phyloP scores from a whole-genome alignment of 805 yeast species.

The Kockiozyma suomiensis region DNA sequence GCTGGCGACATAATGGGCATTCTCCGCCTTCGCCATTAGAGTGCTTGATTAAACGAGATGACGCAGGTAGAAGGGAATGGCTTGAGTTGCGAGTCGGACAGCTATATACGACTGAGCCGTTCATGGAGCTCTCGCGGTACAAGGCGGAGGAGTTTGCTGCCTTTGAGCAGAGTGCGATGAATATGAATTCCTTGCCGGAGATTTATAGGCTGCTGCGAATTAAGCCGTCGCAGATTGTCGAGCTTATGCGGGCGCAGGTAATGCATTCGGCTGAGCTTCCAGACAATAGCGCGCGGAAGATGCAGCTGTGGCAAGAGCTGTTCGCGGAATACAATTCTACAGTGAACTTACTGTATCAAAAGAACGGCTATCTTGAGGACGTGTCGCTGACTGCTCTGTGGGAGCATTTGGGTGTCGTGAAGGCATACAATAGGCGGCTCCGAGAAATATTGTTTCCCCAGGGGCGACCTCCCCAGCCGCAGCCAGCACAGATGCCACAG shows the following conservation, averaged over 20 bases:
- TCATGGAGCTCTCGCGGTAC: conserved; percentile 23
- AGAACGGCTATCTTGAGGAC: conserved; percentile 17
- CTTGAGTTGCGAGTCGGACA: conserved; percentile 21
- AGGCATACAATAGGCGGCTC: conserved; percentile 24
- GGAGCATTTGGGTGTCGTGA: conserved; percentile 25
- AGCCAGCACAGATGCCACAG: not conserved
- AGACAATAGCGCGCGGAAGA: conserved; percentile 9
- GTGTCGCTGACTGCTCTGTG: conserved; percentile 23
- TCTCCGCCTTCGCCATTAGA: conserved; percentile 15
- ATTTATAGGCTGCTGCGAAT: conserved; percentile 11
- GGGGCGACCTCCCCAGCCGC: not conserved
- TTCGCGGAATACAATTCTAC: conserved; percentile 19
- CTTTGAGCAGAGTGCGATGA: conserved; percentile 13
- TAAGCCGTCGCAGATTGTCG: conserved; percentile 17
- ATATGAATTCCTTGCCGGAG: conserved; percentile 15
- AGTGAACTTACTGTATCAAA: conserved; percentile 18
- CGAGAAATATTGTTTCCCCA: conserved; percentile 13
- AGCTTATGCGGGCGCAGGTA: conserved; percentile 16
- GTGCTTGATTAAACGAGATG: conserved; percentile 18
- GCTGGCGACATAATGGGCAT: conserved; percentile 31
- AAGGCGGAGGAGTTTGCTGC: conserved; percentile 14
- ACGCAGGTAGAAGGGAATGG: conserved; percentile 19
- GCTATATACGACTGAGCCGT: conserved; percentile 24
- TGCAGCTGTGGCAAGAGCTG: conserved; percentile 27
- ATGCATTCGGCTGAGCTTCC: conserved; percentile 23